Percentiles rank a stretch among this genome's conserved stretches.
phyloP scores from a whole-genome alignment of 2,329 filamentous ascomycete species.

The Colletotrichum navitas region DNA sequence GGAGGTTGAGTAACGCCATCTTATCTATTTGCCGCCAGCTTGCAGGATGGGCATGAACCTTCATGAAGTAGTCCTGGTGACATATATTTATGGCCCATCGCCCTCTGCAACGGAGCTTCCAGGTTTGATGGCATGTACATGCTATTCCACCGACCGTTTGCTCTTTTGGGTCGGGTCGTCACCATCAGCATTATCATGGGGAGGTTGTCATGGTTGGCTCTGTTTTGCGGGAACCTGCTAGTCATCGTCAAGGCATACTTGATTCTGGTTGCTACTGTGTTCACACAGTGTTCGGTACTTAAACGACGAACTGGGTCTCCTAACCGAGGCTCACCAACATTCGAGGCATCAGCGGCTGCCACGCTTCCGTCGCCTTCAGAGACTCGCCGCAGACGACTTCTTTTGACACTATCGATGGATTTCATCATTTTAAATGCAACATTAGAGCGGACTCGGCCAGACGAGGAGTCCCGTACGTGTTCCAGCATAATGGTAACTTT shows the following conservation, averaged over 20 bases:
- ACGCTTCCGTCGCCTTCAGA: conserved; percentile 47
- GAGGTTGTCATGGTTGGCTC: neutral
- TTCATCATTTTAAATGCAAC: conserved; percentile 49
- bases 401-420: conserved; percentile 5
- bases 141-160: neutral
- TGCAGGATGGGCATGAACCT: neutral
- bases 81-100: neutral
- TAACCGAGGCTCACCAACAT: conserved; percentile 42
- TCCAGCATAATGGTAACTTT: conserved; percentile 49
- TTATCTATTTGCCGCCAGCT: neutral
- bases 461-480: conserved; percentile 60
- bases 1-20: neutral
- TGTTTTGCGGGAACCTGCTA: neutral
- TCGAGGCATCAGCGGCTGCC: conserved; percentile 48
- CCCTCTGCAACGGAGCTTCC: neutral
- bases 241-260: conserved; percentile 6
- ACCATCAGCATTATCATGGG: neutral
- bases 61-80: no score
- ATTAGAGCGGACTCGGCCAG: conserved; percentile 45
- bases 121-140: no score
- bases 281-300: conserved; percentile 14
- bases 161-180: neutral
- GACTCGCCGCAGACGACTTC: conserved; percentile 47
- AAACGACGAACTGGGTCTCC: conserved; percentile 43
- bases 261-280: neutral